These are phyloP conservation scores for Ambrosia artemisiifolia DNA, from an alignment of 129 eudicot genomes.

Conservation along the genomic window DNA sequence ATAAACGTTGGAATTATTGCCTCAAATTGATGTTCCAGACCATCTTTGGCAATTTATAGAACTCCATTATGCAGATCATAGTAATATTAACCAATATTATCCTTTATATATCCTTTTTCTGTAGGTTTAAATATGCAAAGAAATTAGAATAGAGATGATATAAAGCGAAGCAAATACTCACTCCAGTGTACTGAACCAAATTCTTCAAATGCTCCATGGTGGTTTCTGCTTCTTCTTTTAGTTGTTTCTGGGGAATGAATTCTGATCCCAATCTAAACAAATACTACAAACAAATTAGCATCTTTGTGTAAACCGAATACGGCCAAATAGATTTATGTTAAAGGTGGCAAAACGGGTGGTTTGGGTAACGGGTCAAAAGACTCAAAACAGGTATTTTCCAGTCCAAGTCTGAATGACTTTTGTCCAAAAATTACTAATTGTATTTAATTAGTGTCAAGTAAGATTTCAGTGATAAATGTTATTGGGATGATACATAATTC, in stretches of 20 bases:
- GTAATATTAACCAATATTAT: too few relatives aligned
- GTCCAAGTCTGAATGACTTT: neutral
- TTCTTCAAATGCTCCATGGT: constrained; percentile 69
- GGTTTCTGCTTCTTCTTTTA: constrained; percentile 82
- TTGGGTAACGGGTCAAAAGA: neutral
- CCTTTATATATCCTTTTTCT: neutral
- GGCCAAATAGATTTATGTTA: neutral
- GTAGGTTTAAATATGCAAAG: constrained; percentile 1
- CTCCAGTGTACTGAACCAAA: constrained; percentile 87
- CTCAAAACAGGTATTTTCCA: too few relatives aligned
- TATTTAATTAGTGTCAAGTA: neutral
- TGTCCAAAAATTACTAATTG: neutral
- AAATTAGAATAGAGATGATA: neutral
- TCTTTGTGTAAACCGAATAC: constrained; percentile 7
- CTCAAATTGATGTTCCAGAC: too few relatives aligned
- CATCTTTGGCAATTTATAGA: too few relatives aligned
- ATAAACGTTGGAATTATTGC: neutral
- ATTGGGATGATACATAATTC: neutral
- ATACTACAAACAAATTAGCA: constrained; percentile 21
- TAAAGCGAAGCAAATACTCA: constrained; percentile 39
- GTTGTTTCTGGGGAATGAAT: constrained; percentile 62
- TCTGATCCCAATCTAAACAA: constrained; percentile 67
- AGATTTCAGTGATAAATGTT: neutral
- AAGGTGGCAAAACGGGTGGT: neutral
- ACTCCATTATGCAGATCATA: too few relatives aligned